A percentile compares a stretch with the other conserved stretches of the same genome.
Conservation (phyloP, 768 basidiomycete genomes). For the Mycena galericulata region DNA sequence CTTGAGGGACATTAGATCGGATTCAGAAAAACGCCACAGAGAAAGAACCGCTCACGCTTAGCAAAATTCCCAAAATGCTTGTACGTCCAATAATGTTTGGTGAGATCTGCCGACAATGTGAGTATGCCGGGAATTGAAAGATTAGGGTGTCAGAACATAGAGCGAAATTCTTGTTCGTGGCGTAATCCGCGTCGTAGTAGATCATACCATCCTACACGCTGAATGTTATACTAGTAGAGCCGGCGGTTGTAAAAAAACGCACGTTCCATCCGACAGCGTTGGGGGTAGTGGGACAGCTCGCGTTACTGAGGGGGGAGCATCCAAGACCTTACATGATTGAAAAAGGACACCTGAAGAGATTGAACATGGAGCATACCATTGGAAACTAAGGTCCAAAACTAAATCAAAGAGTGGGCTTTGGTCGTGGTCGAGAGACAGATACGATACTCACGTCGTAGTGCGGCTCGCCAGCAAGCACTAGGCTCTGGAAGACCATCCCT, state of each 20-base stretch:
- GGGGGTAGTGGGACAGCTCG: slow-evolving; percentile 48
- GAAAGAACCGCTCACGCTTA: neutral
- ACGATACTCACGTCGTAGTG: slow-evolving; percentile 49
- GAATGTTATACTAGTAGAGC: neutral
- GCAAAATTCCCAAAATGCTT: slow-evolving; percentile 1
- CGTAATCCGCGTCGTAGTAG: slow-evolving; percentile 56
- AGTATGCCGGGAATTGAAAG: neutral
- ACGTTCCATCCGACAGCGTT: slow-evolving; percentile 59
- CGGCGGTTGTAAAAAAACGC: slow-evolving; percentile 22
- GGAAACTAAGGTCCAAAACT: slow-evolving; percentile 55
- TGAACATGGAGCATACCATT: slow-evolving; percentile 39
- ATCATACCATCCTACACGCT: slow-evolving; percentile 47
- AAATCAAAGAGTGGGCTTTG: neutral
- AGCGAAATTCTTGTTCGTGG: slow-evolving; percentile 48
- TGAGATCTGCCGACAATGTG: no score
- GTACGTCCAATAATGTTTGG: slow-evolving; percentile 1
- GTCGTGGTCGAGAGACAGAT: neutral
- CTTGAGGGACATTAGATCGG: no score
- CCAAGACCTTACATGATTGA: slow-evolving; percentile 54
- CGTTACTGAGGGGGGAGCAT: slow-evolving; percentile 49
- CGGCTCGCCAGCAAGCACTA: slow-evolving; percentile 49
- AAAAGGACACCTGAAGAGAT: neutral
- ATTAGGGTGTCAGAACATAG: slow-evolving; percentile 45
- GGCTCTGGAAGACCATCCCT: slow-evolving; percentile 51
- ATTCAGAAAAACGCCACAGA: no score